Conservation (phyloP, 768 basidiomycete species). For the Suillus ampliporus region DNA sequence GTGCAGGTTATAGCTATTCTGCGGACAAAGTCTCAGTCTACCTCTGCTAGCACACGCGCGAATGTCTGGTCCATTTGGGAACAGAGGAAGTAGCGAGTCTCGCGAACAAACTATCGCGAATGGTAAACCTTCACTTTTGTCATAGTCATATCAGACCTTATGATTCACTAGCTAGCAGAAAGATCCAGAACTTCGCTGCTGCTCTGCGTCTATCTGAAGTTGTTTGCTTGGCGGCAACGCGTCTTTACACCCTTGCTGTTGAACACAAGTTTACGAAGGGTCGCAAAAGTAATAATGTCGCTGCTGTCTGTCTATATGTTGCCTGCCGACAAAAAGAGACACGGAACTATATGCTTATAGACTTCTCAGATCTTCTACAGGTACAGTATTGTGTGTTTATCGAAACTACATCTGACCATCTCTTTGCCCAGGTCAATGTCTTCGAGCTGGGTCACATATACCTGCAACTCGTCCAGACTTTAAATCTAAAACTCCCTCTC, state of each 20-base stretch:
- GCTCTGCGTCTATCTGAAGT: slow-evolving; percentile 80
- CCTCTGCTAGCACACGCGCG: slow-evolving; percentile 69
- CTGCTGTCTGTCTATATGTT: slow-evolving; percentile 94
- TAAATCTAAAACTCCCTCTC: slow-evolving; percentile 84
- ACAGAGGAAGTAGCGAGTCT: slow-evolving; percentile 79
- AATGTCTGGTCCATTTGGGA: slow-evolving; percentile 83
- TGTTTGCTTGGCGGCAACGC: slow-evolving; percentile 79
- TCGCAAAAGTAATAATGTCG: slow-evolving; percentile 88
- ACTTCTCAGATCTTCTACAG: slow-evolving; percentile 96
- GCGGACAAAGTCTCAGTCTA: slow-evolving; percentile 5
- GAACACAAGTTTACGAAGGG: slow-evolving; percentile 96
- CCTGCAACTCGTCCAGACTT: slow-evolving; percentile 88
- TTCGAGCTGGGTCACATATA: slow-evolving; percentile 97
- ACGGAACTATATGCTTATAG: slow-evolving; percentile 95
- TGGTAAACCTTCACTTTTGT: slow-evolving; percentile 50
- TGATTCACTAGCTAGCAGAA: slow-evolving; percentile 65
- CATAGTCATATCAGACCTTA: neutral
- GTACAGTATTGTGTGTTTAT: slow-evolving; percentile 41
- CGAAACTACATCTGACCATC: neutral
- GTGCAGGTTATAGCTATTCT: slow-evolving; percentile 34
- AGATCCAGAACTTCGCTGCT: slow-evolving; percentile 83
- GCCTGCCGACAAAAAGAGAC: slow-evolving; percentile 93
- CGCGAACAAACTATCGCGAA: slow-evolving; percentile 92
- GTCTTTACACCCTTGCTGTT: slow-evolving; percentile 92
- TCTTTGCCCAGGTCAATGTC: slow-evolving; percentile 81